Evolutionary conservation across 345 rosid species (phyloP), one percentile per base, ranked within the genome.

Genomic region (Salix dunnii): DNA sequence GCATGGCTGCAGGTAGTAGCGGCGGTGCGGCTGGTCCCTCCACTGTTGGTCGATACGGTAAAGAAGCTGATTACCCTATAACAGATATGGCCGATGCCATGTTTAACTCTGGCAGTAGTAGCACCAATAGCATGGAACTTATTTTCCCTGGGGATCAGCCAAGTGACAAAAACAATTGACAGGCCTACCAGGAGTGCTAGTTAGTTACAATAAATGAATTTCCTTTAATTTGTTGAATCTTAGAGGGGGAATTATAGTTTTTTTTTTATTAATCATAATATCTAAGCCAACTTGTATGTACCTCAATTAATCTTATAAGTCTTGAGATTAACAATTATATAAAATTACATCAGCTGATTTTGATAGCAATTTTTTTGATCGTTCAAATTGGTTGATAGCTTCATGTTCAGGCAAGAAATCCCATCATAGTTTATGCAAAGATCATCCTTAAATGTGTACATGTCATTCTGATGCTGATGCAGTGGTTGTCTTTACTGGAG

Each of bases 101-200:
- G 89, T 91, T 91, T 30, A 89, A 89, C 71, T 85, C 89, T 0
- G 89, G 91, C 1, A 87, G 89, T 77, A 88, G 89, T 48, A 88
- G 88, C 68, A 81, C 83, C 78, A 85, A 85, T 6, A 87, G 86
- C 85, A 87, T 91, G 87, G 93, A 91, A 13, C 73, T 86, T 11
- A 71, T 89, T 55, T 89, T 89, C 80, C 43, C 85, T 55, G 51
- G 86, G 83, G 81, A 78, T 3, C 42, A 2, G 5, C 61, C 68
- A 6, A 83, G 61, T 3, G 85, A 84, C 7, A 82, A 84, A 76
- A 83, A 82, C 75, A 82, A 77, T 17, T 78, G 48, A 82, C 5
- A 43, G 13, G 42, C 42, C 12, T 38, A 38, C 0, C 13, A 40
- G 43, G 3, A 0, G 23, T 6, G 23, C n/a, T 60, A 5, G 43